Evolutionary conservation across 805 yeast species (phyloP).

Genomic region (Maudiozyma barnettii): DNA sequence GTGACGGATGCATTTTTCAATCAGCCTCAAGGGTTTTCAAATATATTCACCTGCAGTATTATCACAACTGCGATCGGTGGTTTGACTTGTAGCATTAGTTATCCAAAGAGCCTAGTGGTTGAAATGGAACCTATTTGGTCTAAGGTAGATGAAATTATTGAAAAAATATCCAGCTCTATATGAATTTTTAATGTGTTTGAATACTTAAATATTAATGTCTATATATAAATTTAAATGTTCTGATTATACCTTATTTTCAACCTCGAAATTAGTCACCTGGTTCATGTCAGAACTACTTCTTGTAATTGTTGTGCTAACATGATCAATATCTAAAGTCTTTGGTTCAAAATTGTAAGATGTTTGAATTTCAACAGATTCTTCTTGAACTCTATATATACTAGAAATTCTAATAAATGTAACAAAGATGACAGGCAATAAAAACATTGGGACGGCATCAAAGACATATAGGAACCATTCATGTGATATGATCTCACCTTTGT

Average conservation of each 20-base stretch:
- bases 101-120: constrained; percentile 9
- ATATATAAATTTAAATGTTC: background rate
- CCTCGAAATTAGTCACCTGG: background rate
- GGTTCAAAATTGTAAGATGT: background rate
- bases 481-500: constrained; percentile 18
- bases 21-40: constrained; percentile 22
- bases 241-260: background rate
- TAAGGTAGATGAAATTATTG: background rate
- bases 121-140: constrained; percentile 7
- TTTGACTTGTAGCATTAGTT: constrained; percentile 16
- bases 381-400: constrained; percentile 12
- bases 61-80: constrained; percentile 22
- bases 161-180: background rate
- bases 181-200: background rate
- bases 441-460: constrained; percentile 26
- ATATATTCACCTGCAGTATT: constrained; percentile 15
- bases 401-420: constrained; percentile 6
- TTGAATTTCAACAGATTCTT: constrained; percentile 11
- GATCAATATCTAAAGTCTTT: background rate
- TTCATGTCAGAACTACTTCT: background rate
- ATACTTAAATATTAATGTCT: background rate
- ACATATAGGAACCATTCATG: constrained; percentile 25
- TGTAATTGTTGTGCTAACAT: background rate
- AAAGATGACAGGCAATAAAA: constrained; percentile 10
- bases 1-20: constrained; percentile 20